These are phyloP conservation scores for Sergeia podlipaevii DNA, from an alignment of 208 protist species.

Conservation along the genomic window DNA sequence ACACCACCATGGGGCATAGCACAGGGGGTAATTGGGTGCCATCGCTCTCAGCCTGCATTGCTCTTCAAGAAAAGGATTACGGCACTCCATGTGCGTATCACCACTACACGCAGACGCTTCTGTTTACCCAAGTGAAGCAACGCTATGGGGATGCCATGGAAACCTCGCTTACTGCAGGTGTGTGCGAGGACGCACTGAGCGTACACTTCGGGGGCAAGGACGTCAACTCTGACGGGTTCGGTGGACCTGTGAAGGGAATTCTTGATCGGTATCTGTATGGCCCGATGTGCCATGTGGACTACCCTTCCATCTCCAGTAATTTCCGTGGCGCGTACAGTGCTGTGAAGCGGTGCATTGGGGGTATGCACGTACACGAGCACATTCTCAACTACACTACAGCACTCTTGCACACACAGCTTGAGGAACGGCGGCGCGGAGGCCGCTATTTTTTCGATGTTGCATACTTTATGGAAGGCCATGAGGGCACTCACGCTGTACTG, in stretches of 20 bases:
- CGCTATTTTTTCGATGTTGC: conserved; percentile 17
- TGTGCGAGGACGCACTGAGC: conserved; percentile 13
- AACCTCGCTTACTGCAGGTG: conserved; percentile 15
- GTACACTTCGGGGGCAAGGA: not conserved
- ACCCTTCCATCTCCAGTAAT: conserved; percentile 17
- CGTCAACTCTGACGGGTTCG: conserved; percentile 10
- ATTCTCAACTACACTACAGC: conserved; percentile 18
- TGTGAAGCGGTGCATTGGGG: conserved; percentile 23
- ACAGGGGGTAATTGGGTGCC: conserved; percentile 17
- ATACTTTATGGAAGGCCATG: conserved; percentile 25
- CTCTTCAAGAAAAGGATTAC: too few species aligned
- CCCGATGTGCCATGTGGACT: conserved; percentile 25
- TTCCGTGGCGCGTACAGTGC: conserved; percentile 29
- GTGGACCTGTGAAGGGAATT: not conserved
- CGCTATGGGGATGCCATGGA: conserved; percentile 9
- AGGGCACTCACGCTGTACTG: conserved; percentile 21
- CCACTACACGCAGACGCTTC: conserved; percentile 18
- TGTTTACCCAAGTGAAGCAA: conserved; percentile 18
- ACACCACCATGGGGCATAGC: conserved; percentile 17
- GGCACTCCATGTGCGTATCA: conserved; percentile 15
- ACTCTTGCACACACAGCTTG: conserved; percentile 13
- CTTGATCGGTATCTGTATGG: conserved; percentile 20
- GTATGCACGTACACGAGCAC: conserved; percentile 24
- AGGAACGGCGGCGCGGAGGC: not conserved
- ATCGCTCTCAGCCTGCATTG: conserved; percentile 9